Evolutionary conservation across 331 rosid genomes (phyloP).

Genomic region (Erythrophleum ivorense): DNA sequence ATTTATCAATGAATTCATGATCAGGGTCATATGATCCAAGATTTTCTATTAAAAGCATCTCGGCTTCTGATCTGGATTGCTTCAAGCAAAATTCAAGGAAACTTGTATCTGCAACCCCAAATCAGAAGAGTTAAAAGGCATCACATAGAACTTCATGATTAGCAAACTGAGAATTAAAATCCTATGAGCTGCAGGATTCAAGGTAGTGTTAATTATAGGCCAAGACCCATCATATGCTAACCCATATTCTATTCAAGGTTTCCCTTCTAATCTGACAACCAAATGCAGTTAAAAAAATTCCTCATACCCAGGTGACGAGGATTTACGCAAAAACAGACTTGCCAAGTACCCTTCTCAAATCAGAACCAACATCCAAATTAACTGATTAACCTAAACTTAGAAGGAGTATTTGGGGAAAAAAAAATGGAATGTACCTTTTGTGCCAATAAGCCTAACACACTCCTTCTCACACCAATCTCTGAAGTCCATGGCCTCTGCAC

Average conservation of each 20-base stretch:
- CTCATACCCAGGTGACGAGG: not conserved
- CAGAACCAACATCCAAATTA: constrained; percentile 23
- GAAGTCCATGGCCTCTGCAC: constrained; percentile 87
- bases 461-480: constrained; percentile 92
- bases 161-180: not conserved
- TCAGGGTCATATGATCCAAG: constrained; percentile 88
- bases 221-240: not conserved
- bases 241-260: not conserved
- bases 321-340: constrained; percentile 23
- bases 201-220: not conserved
- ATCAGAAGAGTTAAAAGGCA: constrained; percentile 23
- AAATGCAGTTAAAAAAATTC: constrained; percentile 12
- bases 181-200: not conserved
- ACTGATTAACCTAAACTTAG: not conserved
- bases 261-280: constrained; percentile 20
- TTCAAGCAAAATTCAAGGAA: constrained; percentile 90
- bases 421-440: constrained; percentile 62
- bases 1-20: constrained; percentile 85
- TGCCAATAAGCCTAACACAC: constrained; percentile 81
- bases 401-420: not conserved
- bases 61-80: constrained; percentile 96
- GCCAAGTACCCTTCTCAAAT: not conserved
- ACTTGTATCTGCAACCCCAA: constrained; percentile 75
- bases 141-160: constrained; percentile 14
- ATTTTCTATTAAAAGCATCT: constrained; percentile 74